Conservation (phyloP, 352 stramenopile species). For the Poterioochromonas sp. region DNA sequence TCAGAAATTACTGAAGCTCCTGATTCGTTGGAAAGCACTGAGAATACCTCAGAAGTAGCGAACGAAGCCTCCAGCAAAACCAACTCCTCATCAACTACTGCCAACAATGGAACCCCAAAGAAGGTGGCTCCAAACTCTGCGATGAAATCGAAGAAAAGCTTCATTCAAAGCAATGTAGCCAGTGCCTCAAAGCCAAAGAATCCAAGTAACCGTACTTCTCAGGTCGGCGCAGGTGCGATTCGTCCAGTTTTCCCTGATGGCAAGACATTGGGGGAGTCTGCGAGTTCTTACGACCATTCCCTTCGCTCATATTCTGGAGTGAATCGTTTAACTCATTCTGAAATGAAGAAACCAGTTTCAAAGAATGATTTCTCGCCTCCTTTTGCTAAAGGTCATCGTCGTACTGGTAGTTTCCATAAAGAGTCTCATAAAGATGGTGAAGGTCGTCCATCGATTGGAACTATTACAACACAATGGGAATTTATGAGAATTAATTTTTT, state of each 20-base stretch:
- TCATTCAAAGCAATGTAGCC: too few relatives aligned
- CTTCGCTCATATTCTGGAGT: neutral
- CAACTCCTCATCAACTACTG: neutral
- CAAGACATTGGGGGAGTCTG: neutral
- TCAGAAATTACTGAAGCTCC: too few relatives aligned
- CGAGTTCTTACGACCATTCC: neutral
- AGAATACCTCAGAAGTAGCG: too few relatives aligned
- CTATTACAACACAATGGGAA: slow-evolving; percentile 30
- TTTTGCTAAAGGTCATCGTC: neutral
- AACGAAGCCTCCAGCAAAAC: neutral
- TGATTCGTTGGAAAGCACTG: too few relatives aligned
- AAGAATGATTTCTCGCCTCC: neutral
- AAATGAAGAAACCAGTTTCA: neutral
- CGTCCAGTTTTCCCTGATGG: neutral
- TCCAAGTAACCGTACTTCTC: too few relatives aligned
- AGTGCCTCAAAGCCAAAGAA: too few relatives aligned
- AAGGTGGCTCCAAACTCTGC: too few relatives aligned
- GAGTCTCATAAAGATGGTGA: neutral
- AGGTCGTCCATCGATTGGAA: slow-evolving; percentile 20
- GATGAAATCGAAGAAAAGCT: too few relatives aligned
- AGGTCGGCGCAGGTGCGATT: neutral
- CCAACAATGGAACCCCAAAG: too few relatives aligned
- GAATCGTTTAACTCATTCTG: neutral
- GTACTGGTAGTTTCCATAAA: neutral
- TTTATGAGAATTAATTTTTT: slow-evolving; percentile 19